Percentiles rank a stretch among this genome's conserved stretches.
These are phyloP conservation scores for Bonnemaisonia californica DNA, from an alignment of 31 red algal genomes.

Conservation along the genomic window DNA sequence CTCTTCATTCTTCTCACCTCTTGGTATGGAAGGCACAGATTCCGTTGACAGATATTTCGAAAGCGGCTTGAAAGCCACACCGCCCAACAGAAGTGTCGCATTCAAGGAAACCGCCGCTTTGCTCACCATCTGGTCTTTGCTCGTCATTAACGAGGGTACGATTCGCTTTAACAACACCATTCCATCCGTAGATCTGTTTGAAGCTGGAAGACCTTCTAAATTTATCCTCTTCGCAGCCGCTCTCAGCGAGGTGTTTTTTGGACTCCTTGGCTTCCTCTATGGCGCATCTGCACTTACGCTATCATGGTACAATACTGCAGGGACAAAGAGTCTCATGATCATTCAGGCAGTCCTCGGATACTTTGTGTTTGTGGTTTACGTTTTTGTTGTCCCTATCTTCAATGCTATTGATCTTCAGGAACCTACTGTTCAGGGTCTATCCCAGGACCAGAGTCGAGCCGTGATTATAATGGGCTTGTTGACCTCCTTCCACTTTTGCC, in stretches of 20 bases:
- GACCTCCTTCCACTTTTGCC: constrained; percentile 63
- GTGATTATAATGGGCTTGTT: constrained; percentile 57
- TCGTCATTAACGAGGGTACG: constrained; percentile 76
- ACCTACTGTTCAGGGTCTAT: constrained; percentile 16
- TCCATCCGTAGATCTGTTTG: constrained; percentile 7
- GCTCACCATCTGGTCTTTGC: constrained; percentile 69
- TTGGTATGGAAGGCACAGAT: too few species aligned
- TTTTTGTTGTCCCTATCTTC: constrained; percentile 45
- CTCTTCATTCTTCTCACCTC: too few species aligned
- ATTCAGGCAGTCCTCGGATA: constrained; percentile 44
- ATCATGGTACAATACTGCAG: constrained; percentile 16
- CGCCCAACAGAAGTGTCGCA: too few species aligned
- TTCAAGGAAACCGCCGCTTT: constrained; percentile 55
- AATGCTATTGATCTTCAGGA: constrained; percentile 34
- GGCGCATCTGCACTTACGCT: constrained; percentile 39
- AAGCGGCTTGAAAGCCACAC: too few species aligned
- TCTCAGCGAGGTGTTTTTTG: constrained; percentile 65
- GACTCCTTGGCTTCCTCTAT: constrained; percentile 45
- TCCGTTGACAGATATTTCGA: too few species aligned
- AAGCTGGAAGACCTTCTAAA: constrained; percentile 1
- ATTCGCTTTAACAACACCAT: constrained; percentile 53
- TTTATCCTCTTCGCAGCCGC: constrained; percentile 49
- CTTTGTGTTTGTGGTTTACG: constrained; percentile 75
- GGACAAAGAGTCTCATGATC: constrained; percentile 37
- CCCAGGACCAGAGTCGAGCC: constrained; percentile 7